These are phyloP conservation scores for Viola odorata DNA, from an alignment of 345 rosid species.

Conservation along the genomic window DNA sequence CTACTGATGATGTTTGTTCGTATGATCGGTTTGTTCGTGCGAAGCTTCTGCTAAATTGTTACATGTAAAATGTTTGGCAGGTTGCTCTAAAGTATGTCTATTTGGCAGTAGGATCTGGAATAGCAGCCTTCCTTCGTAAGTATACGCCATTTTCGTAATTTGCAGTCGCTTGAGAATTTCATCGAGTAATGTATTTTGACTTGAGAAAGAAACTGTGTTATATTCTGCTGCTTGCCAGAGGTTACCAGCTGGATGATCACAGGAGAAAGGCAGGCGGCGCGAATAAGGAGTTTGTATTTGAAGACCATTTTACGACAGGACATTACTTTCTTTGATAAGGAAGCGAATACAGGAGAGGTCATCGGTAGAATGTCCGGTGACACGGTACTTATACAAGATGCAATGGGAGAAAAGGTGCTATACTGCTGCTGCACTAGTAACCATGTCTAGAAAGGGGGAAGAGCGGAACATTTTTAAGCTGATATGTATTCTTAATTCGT, in stretches of 20 bases:
- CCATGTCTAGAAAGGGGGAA: not conserved
- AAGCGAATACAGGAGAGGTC: conserved; percentile 16
- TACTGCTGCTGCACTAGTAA: not conserved
- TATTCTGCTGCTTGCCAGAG: conserved; percentile 9
- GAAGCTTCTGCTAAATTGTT: too few species aligned
- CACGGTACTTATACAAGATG: conserved; percentile 21
- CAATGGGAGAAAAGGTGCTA: conserved; percentile 24
- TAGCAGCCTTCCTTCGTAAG: not conserved
- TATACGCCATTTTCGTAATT: not conserved
- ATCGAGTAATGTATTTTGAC: too few species aligned
- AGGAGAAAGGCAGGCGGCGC: conserved; percentile 8
- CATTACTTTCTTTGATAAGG: conserved; percentile 19
- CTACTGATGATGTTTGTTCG: too few species aligned
- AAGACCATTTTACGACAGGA: conserved; percentile 15
- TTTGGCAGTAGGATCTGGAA: not conserved
- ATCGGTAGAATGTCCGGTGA: conserved; percentile 18
- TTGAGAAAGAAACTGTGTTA: too few species aligned
- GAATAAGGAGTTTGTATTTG: conserved; percentile 19
- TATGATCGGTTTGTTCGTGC: too few species aligned
- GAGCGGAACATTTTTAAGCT: not conserved
- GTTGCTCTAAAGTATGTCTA: not conserved
- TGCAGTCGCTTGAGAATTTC: too few species aligned
- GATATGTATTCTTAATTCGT: not conserved
- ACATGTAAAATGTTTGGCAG: not conserved
- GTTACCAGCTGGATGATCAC: conserved; percentile 24